These are phyloP conservation scores for Thalassiosira hispida DNA, from an alignment of 352 stramenopile genomes.

Conservation along the genomic window DNA sequence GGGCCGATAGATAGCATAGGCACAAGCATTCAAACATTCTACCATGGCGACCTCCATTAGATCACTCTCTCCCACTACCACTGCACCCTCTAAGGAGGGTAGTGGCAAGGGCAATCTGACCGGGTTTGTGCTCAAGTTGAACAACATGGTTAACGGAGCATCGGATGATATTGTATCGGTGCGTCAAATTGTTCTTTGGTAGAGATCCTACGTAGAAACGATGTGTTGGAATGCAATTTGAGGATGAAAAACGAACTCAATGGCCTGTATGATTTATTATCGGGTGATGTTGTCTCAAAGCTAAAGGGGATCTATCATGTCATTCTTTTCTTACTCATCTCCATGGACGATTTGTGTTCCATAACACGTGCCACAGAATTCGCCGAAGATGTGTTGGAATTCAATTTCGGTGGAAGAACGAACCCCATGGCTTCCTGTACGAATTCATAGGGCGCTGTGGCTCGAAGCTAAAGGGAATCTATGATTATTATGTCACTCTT, in stretches of 20 bases:
- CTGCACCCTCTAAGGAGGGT: conserved; percentile 7
- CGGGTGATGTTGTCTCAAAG: too few species aligned
- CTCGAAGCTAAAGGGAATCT: too few species aligned
- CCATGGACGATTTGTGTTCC: background rate
- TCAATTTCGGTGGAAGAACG: too few species aligned
- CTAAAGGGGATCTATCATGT: too few species aligned
- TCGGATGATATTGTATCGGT: conserved; percentile 82
- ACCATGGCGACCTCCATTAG: conserved; percentile 18
- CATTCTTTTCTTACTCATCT: too few species aligned
- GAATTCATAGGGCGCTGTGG: too few species aligned
- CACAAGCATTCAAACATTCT: too few species aligned
- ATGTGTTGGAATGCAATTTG: background rate
- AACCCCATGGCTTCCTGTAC: too few species aligned
- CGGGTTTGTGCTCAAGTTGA: conserved; percentile 83
- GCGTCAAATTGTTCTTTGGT: conserved; percentile 65
- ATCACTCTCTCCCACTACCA: conserved; percentile 17
- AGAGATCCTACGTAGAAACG: background rate
- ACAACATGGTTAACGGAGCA: conserved; percentile 82
- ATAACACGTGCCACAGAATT: background rate
- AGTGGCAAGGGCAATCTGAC: conserved; percentile 23
- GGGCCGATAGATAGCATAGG: too few species aligned
- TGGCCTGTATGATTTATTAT: background rate
- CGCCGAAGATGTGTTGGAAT: too few species aligned
- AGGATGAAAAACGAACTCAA: background rate
- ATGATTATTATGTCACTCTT: too few species aligned